Evolutionary conservation across 2,329 filamentous ascomycete species (phyloP).

Genomic region (Tolypocladium sp.): DNA sequence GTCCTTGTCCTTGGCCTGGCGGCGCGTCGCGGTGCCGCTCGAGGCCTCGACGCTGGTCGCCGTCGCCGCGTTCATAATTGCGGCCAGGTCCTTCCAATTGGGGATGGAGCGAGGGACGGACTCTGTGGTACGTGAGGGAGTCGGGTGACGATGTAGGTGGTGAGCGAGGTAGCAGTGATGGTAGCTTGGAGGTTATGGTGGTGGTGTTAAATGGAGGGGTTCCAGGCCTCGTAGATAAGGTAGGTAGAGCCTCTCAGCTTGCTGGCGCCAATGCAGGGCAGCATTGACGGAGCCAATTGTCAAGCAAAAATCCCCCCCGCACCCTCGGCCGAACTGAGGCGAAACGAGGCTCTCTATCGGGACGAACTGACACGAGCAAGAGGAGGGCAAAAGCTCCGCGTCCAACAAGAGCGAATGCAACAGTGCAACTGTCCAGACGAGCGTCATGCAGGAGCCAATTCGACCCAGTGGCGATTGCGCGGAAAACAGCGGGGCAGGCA

Average conservation of each 20-base stretch:
- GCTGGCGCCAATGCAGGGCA: neutral
- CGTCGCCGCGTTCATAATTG: slow-evolving; percentile 31
- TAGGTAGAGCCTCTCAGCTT: neutral
- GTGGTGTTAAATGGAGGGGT: neutral
- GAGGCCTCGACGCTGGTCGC: slow-evolving; percentile 22
- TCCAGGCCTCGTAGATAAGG: neutral
- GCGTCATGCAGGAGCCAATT: neutral
- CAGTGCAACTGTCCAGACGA: neutral
- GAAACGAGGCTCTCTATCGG: neutral
- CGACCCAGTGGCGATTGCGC: neutral
- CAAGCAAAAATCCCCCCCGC: neutral
- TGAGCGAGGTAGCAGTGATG: neutral
- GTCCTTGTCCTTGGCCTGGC: slow-evolving; percentile 10
- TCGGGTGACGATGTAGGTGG: neutral
- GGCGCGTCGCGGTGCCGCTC: slow-evolving; percentile 16
- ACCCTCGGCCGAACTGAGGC: neutral
- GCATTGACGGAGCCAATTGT: neutral
- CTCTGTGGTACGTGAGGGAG: neutral
- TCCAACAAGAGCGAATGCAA: neutral
- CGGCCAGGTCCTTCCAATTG: neutral
- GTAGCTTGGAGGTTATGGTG: neutral
- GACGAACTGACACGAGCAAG: neutral
- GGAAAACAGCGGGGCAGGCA: slow-evolving; percentile 2
- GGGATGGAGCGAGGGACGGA: neutral
- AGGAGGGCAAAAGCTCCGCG: neutral